Evolutionary conservation across 768 basidiomycete species (phyloP), one percentile per base, ranked within the genome.

Genomic region (Termitomyces sp.): DNA sequence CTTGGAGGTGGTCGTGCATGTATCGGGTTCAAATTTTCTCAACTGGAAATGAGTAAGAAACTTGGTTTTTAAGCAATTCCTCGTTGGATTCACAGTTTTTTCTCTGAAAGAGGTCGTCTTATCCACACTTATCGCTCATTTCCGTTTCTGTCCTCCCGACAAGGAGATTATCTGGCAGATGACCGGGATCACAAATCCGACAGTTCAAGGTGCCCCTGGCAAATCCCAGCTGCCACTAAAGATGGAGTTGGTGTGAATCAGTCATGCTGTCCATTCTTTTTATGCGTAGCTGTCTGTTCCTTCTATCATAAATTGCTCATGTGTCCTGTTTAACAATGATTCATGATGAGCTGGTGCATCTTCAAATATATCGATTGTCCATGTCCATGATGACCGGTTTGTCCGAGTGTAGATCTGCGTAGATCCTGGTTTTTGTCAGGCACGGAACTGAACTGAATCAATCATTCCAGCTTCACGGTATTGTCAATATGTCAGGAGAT

Each of bases 11-110:
- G 68, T 2, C 64, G 75, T 20, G 63, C 74, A 12, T 75, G 75
- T 68, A 75, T 77, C 14, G 74, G 74, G 4, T 75, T 75, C 68
- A 75, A 77, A 60, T 77, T 77, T 61, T 68, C 76, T 5, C 71
- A 77, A 59, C 62, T 75, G 41, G 75, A 76, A 59, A 75, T 74
- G 64, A 76, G 75, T 76, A 54, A 46, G 74, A 55, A 23, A 38
- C 28, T 12, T 28, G 32, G 8, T 16, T 16, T 43, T 30, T 33
- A 1, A 16, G 13, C 41, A 6, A 54, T 16, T 28, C n/a, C 14
- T 33, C 16, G 30, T 26, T 20, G 13, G 13, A 41, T 43, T 50
- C 26, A 49, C 48, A 6, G 13, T 10, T 38, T 30, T 51, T 48
- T 12, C 1, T 26, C 14, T 16, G 18, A 35, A 49, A 66, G 67